Conservation (phyloP, 2,329 filamentous ascomycete species). For the Thermomyces lanuginosus region DNA sequence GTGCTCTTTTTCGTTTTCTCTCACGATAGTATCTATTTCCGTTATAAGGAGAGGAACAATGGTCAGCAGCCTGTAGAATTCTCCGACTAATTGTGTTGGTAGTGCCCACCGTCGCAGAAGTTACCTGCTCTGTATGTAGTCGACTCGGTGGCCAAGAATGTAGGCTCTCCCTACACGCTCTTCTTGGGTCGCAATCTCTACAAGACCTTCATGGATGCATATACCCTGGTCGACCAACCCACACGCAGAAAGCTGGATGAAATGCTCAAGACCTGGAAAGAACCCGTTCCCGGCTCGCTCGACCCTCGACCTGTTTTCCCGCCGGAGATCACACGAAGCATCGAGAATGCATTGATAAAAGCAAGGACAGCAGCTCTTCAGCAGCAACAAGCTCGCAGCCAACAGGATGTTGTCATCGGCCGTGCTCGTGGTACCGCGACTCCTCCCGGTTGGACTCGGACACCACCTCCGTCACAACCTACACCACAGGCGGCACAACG, state of each 20-base stretch:
- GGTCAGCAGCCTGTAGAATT: no score
- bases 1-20: constrained; percentile 6
- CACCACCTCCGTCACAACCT: constrained; percentile 56
- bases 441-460: constrained; percentile 50
- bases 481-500: constrained; percentile 34
- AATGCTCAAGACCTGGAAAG: constrained; percentile 96
- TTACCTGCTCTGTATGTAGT: constrained; percentile 92
- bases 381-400: constrained; percentile 34
- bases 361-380: constrained; percentile 44
- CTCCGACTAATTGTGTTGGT: constrained; percentile 21
- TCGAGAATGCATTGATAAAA: constrained; percentile 87
- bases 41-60: no score
- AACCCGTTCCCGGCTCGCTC: constrained; percentile 82
- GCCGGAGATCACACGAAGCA: constrained; percentile 68
- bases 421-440: constrained; percentile 36
- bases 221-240: constrained; percentile 67
- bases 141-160: constrained; percentile 96
- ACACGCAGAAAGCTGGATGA: constrained; percentile 88
- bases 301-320: constrained; percentile 88
- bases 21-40: constrained; percentile 6
- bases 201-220: constrained; percentile 91
- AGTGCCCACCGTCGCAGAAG: constrained; percentile 81
- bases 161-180: constrained; percentile 90
- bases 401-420: constrained; percentile 37
- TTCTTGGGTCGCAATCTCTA: constrained; percentile 88